Conservation (phyloP, 1,139 yeast genomes). For the Scheffersomyces lignicola region DNA sequence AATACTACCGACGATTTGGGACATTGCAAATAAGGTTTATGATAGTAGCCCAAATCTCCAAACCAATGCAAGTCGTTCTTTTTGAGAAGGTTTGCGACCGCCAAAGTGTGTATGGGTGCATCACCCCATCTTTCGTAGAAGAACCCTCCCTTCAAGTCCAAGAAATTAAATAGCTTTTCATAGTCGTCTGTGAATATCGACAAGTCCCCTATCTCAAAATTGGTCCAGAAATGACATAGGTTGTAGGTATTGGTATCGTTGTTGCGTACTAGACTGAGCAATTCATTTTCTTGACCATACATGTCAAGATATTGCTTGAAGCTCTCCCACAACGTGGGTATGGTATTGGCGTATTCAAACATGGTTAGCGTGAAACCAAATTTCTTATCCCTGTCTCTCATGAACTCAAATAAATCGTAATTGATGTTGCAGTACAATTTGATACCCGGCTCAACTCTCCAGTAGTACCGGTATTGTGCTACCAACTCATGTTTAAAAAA, state of each 20-base stretch:
- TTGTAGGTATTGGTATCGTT: slow-evolving; percentile 26
- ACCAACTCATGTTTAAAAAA: slow-evolving; percentile 33
- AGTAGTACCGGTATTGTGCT: slow-evolving; percentile 30
- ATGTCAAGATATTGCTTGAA: slow-evolving; percentile 15
- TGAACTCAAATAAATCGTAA: slow-evolving; percentile 28
- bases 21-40: slow-evolving; percentile 36
- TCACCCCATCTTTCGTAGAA: slow-evolving; percentile 46
- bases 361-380: slow-evolving; percentile 30
- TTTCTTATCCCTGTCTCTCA: slow-evolving; percentile 21
- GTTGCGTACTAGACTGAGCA: slow-evolving; percentile 19
- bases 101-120: slow-evolving; percentile 39
- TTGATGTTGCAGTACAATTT: slow-evolving; percentile 28
- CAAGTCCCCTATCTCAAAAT: slow-evolving; percentile 37
- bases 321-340: slow-evolving; percentile 32
- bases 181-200: slow-evolving; percentile 25
- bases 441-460: slow-evolving; percentile 38
- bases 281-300: slow-evolving; percentile 11
- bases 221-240: slow-evolving; percentile 42
- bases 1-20: slow-evolving; percentile 21
- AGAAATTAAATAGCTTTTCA: slow-evolving; percentile 22
- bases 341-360: slow-evolving; percentile 35
- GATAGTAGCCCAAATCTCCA: slow-evolving; percentile 33
- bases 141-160: slow-evolving; percentile 36
- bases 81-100: slow-evolving; percentile 23
- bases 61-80: slow-evolving; percentile 32